Base-by-base conservation (phyloP, 441 rosid genomes). In the Brassica balearica region DNA sequence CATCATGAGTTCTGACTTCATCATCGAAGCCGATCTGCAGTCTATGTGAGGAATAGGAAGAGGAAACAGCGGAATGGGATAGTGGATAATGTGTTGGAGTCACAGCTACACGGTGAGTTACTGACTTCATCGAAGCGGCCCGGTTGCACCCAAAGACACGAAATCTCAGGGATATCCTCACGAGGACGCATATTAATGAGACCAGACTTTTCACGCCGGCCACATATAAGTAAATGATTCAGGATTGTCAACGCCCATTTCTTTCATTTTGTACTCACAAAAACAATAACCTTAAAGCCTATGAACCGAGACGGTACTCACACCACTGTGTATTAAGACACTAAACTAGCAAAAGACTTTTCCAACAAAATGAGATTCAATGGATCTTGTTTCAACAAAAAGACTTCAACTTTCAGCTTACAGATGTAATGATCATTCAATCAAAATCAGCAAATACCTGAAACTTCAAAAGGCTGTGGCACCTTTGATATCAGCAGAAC, bases 381-480 rank as follows among this genome's bases (percentile, higher is more conserved):
- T 17, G 36, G 12, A 62, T 38, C 60, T 68, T 22, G 9, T 25
- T 51, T 38, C 60, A 62, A 51, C 51, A 74, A 74, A 75, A 75
- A 80, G 82, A 43, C 61, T 59, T 58, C 14, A 80, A 71, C 69
- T 71, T 75, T 75, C 36, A 70, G 34, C 65, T 29, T 17, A 14
- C 1, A 29, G 34, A 29, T 29, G 34, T 29, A 74, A 74, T 11
- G 1, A 29, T 1, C 34, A 29, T 29, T 29, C 34, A 29, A 29
- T 29, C 34, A 29, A 29, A 29, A 29, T 29, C 34, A 29, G 34
- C 34, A 29, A 29, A 29, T 29, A 29, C 34, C 34, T 29, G 34
- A 29, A 29, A 29, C 34, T 90, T 94, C 99, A 75, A 74, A n/a
- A 94, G 56, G 95, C 98, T 9, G 85, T 89, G 65, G 92, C 95